Evolutionary conservation across 176 grass and related monocot species (phyloP), one percentile per base, ranked within the genome.

Genomic region (Rhipidocladum racemiflorum): DNA sequence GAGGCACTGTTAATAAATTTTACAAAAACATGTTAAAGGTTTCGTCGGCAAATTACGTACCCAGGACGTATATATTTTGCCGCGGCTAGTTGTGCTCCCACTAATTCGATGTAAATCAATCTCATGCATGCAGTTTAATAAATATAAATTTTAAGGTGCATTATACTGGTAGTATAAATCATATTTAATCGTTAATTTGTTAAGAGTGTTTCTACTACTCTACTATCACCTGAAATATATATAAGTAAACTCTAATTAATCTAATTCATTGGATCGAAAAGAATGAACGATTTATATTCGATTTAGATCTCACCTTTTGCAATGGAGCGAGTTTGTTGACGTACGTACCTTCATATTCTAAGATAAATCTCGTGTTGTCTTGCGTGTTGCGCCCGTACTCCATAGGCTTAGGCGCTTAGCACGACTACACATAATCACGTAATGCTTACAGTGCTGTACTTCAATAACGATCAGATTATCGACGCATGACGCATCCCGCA

Each of bases 401-500:
- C 61, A 49, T 66, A 11, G 23, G 75, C 60, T 78, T 61, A 29
- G 24, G 27, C 43, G 42, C 20, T 49, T 36, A 64, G 60, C 60
- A 65, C 4, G 27, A 5, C 1, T 28, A 12, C 35, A 46, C 38
- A 34, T 23, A 57, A 35, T 68, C 34, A 38, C n/a, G 50, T 81
- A 68, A 59, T 61, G 67, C 67, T 35, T 45, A 61, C 27, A 3
- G 4, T 24, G 29, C 9, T 79, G 81, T 75, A 81, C 30, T 62
- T 74, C 74, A 43, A 54, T 16, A 66, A 59, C 12, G 61, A 60
- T 54, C 9, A 43, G 45, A 77, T 64, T 18, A 73, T 29, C 20
- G 59, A 72, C 71, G 44, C 76, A 76, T 55, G 59, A 72, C 71
- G 44, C 76, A 76, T 55, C 43, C 61, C 44, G 44, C 82, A 81